Evolutionary conservation across 805 yeast species (phyloP).

Genomic region (Ogataea trehaloabstinens): DNA sequence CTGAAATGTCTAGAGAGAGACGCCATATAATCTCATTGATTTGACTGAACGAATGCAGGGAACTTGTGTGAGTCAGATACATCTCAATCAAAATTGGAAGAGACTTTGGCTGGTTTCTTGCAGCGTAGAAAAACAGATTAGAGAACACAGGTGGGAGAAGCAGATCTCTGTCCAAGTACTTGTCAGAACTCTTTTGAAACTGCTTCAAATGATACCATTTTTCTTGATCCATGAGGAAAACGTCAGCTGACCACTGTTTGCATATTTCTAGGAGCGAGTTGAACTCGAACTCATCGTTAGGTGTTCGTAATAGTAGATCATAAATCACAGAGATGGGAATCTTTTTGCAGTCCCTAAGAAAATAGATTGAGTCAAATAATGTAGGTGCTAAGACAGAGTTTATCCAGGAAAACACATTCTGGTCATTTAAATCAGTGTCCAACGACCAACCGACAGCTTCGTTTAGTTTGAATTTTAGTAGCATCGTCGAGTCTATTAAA

Average conservation of each 20-base stretch:
- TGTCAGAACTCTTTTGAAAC: slow-evolving; percentile 2
- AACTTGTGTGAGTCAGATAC: slow-evolving; percentile 13
- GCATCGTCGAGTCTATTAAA: slow-evolving; percentile 6
- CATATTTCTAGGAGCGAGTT: slow-evolving; percentile 25
- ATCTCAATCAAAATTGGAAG: slow-evolving; percentile 21
- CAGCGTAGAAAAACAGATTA: slow-evolving; percentile 25
- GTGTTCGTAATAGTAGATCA: slow-evolving; percentile 28
- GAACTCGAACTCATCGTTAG: slow-evolving; percentile 25
- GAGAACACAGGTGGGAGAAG: slow-evolving; percentile 28
- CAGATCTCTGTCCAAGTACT: slow-evolving; percentile 16
- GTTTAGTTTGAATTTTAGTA: slow-evolving; percentile 23
- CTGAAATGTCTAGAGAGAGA: slow-evolving; percentile 28
- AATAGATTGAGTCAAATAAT: slow-evolving; percentile 14
- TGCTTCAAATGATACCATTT: slow-evolving; percentile 24
- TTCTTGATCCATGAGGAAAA: slow-evolving; percentile 28
- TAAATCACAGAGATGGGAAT: slow-evolving; percentile 29
- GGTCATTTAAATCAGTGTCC: slow-evolving; percentile 16
- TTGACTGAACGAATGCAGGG: slow-evolving; percentile 19
- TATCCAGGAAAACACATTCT: slow-evolving; percentile 25
- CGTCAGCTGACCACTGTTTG: slow-evolving; percentile 14
- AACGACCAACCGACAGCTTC: slow-evolving; percentile 20
- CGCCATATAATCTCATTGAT: slow-evolving; percentile 31
- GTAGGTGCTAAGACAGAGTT: slow-evolving; percentile 27
- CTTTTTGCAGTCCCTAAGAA: slow-evolving; percentile 13
- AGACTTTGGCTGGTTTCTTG: slow-evolving; percentile 20